Percentiles rank a stretch among this genome's conserved stretches.
phyloP scores from a whole-genome alignment of 2,329 filamentous ascomycete genomes.

The Aplosporella prunicola region DNA sequence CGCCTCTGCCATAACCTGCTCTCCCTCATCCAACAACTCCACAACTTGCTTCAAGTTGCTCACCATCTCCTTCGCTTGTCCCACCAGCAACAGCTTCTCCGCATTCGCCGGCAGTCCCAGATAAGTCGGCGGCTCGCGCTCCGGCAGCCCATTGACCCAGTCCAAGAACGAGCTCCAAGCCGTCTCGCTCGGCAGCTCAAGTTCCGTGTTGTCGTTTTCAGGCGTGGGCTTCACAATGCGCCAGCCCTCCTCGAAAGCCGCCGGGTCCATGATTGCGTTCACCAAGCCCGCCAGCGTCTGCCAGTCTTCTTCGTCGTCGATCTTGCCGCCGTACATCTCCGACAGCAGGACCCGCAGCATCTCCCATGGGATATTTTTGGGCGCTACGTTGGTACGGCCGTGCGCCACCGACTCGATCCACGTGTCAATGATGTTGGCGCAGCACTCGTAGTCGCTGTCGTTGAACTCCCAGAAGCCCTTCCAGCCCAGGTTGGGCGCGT shows the following conservation, averaged over 20 bases:
- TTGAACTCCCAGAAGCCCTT: conserved; percentile 99
- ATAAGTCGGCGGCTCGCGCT: conserved; percentile 93
- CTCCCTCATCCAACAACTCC: conserved; percentile 83
- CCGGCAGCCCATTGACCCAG: conserved; percentile 87
- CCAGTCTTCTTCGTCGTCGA: conserved; percentile 85
- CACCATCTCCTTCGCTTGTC: conserved; percentile 76
- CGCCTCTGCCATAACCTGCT: conserved; percentile 71
- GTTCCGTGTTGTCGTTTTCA: conserved; percentile 25
- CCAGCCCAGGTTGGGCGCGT: conserved; percentile 90
- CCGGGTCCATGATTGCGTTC: conserved; percentile 66
- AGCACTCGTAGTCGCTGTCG: conserved; percentile 98
- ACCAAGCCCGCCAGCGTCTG: conserved; percentile 64
- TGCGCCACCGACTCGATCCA: conserved; percentile 81
- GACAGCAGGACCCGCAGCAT: conserved; percentile 85
- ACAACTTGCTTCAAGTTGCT: conserved; percentile 75
- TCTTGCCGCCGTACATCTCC: conserved; percentile 96
- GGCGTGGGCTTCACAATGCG: conserved; percentile 64
- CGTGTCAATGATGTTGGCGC: conserved; percentile 86
- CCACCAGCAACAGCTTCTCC: conserved; percentile 87
- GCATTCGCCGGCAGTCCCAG: conserved; percentile 89
- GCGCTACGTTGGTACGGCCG: conserved; percentile 84
- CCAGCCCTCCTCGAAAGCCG: conserved; percentile 87
- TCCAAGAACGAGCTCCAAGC: conserved; percentile 74
- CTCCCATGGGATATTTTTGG: conserved; percentile 90
- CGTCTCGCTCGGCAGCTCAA: conserved; percentile 72